phyloP scores from a whole-genome alignment of 2,329 filamentous ascomycete species.

The Neonectria punicea region DNA sequence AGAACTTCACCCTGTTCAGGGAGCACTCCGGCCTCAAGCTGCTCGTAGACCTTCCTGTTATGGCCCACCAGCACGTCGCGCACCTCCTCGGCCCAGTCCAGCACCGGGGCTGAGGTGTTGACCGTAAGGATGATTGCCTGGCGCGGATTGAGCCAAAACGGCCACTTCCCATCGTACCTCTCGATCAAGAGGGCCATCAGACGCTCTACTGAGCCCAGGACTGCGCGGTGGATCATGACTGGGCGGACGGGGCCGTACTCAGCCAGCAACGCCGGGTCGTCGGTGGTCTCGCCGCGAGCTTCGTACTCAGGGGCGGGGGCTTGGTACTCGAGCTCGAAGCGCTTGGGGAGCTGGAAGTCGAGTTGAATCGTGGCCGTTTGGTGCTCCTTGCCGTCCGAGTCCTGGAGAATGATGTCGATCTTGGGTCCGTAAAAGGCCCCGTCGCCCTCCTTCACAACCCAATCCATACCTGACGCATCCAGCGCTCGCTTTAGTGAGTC shows the following conservation, averaged over 20 bases:
- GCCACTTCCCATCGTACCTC: conserved; percentile 82
- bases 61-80: conserved; percentile 63
- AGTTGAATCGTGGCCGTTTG: conserved; percentile 91
- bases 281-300: conserved; percentile 60
- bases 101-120: conserved; percentile 67
- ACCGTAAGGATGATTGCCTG: conserved; percentile 81
- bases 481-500: conserved; percentile 52
- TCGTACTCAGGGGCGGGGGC: conserved; percentile 74
- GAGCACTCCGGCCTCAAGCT: conserved; percentile 44
- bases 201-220: conserved; percentile 85
- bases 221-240: conserved; percentile 86
- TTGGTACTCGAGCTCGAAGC: conserved; percentile 81
- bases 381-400: conserved; percentile 85
- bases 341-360: conserved; percentile 87
- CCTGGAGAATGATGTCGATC: conserved; percentile 85
- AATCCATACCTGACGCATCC: conserved; percentile 76
- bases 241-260: conserved; percentile 71
- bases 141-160: conserved; percentile 87
- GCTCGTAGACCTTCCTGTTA: conserved; percentile 46
- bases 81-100: conserved; percentile 59
- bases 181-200: conserved; percentile 89
- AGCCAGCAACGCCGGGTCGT: conserved; percentile 58
- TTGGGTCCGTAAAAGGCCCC: conserved; percentile 94
- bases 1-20: conserved; percentile 55
- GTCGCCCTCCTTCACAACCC: conserved; percentile 82